Conservation (phyloP, 805 yeast species). For the Blastobotrys americana region DNA sequence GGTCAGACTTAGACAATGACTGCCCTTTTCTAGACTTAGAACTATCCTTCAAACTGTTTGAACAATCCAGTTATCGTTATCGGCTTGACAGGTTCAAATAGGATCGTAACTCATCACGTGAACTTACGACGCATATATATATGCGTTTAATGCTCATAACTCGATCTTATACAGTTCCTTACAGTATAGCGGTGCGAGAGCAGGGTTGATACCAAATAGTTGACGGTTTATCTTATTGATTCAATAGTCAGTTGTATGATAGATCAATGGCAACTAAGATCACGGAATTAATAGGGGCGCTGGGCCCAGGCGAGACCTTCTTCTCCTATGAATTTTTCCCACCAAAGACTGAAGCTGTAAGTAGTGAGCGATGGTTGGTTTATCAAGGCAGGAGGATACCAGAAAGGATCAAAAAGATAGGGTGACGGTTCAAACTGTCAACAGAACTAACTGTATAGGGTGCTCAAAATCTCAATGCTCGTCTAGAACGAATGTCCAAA, state of each 20-base stretch:
- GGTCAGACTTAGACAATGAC: not conserved
- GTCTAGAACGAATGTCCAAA: conserved; percentile 82
- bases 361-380: conserved; percentile 14
- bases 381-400: not conserved
- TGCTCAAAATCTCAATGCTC: conserved; percentile 70
- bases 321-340: conserved; percentile 95
- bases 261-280: conserved; percentile 12
- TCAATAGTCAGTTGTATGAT: too few relatives aligned
- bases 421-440: not conserved
- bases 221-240: too few relatives aligned
- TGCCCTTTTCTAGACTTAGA: not conserved
- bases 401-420: not conserved
- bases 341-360: conserved; percentile 76
- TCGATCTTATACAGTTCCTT: too few relatives aligned
- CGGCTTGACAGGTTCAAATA: too few relatives aligned
- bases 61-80: too few relatives aligned
- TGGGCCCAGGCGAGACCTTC: conserved; percentile 49
- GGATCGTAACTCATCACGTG: too few relatives aligned
- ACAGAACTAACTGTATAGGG: conserved; percentile 39
- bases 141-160: too few relatives aligned
- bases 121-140: too few relatives aligned
- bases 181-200: too few relatives aligned
- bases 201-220: too few relatives aligned
- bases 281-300: conserved; percentile 34
- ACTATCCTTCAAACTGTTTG: not conserved